Evolutionary conservation across 345 rosid species (phyloP), one percentile per base, ranked within the genome.

Genomic region (Cardamine occulta): DNA sequence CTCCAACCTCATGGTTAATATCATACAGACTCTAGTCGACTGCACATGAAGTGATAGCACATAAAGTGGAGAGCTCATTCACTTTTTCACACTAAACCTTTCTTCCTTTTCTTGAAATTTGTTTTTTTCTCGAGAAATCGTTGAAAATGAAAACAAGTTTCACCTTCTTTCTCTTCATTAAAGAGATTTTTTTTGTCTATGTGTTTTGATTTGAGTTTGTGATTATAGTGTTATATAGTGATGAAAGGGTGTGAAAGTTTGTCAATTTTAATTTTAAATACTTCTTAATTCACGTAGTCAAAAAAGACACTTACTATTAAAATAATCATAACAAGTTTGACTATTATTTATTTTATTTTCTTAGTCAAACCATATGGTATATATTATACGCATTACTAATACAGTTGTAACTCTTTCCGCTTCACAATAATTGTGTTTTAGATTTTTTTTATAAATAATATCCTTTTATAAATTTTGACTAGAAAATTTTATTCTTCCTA

Each of bases 141-240:
- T 79, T 79, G 6, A 67, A 1, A 19, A 82, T 79, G 55, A 67
- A 79, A 17, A 66, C 76, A 21, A 82, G 81, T 63, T 76, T 80
- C 39, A 82, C 77, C 23, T 79, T 80, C 65, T 80, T 82, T 18
- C 83, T 73, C 0, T 77, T 76, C 80, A 82, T 79, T 8, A 19
- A 2, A 4, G 4, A 29, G 5, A 35, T 7, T 6, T 6, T 24
- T 54, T 26, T 2, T n/a, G 17, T 29, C 7, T 31, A 6, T 15
- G 60, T 24, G 24, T 26, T 76, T 44, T 52, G 44, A 11, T 19
- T 57, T 74, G 18, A 6, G 9, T 28, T 4, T 24, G 1, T 26
- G 7, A 2, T 1, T 52, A 0, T 26, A 26, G 8, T 32, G 0
- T 73, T 70, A 69, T 76, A 76, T 63, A 69, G 59, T 29, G 14